These are phyloP conservation scores for Beauveria brongniartii DNA, from an alignment of 2,329 filamentous ascomycete species.

Conservation along the genomic window DNA sequence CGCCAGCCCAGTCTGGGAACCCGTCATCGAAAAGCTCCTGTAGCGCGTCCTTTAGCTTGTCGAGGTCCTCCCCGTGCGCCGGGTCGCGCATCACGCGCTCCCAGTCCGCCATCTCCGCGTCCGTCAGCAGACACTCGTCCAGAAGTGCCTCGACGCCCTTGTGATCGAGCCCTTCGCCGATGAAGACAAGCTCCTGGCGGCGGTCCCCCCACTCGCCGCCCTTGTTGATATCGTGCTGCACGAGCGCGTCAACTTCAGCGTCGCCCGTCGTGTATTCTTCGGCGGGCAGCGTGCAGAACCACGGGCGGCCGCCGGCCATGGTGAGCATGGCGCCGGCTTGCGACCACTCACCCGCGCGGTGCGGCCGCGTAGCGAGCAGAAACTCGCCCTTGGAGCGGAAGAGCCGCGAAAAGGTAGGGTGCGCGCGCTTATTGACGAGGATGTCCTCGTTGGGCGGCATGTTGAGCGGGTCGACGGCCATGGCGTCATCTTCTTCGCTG, in stretches of 20 bases:
- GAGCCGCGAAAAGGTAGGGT: slow-evolving; percentile 44
- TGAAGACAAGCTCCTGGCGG: slow-evolving; percentile 65
- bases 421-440: slow-evolving; percentile 46
- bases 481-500: slow-evolving; percentile 2
- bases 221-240: slow-evolving; percentile 40
- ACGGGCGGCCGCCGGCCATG: slow-evolving; percentile 43
- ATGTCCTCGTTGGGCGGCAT: slow-evolving; percentile 35
- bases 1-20: slow-evolving; percentile 47
- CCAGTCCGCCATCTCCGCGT: slow-evolving; percentile 48
- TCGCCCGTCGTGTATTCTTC: slow-evolving; percentile 42
- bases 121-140: slow-evolving; percentile 54
- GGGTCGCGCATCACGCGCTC: slow-evolving; percentile 41
- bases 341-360: slow-evolving; percentile 50
- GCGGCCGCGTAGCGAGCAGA: slow-evolving; percentile 50
- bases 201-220: slow-evolving; percentile 60
- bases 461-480: slow-evolving; percentile 21
- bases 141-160: slow-evolving; percentile 42
- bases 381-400: slow-evolving; percentile 57
- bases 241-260: slow-evolving; percentile 37
- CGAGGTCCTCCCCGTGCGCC: background rate
- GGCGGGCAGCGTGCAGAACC: slow-evolving; percentile 53
- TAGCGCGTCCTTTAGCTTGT: slow-evolving; percentile 37
- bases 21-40: slow-evolving; percentile 49
- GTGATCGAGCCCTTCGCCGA: slow-evolving; percentile 56
- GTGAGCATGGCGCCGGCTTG: slow-evolving; percentile 59